Conservation (phyloP, 306 rosid species). For the Vachellia collinsii region DNA sequence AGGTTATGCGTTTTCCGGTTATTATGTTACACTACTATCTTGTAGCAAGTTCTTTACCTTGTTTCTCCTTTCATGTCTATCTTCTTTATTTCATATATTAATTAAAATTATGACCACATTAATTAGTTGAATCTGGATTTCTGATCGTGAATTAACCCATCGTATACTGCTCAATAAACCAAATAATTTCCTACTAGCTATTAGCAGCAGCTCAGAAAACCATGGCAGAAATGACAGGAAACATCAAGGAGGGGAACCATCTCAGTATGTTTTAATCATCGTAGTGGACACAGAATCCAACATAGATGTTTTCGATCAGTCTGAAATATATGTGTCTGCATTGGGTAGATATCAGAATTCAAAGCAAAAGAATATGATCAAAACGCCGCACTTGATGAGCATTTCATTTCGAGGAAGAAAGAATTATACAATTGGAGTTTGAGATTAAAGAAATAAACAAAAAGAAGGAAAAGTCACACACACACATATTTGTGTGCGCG, state of each 20-base stretch:
- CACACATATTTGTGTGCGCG: not conserved
- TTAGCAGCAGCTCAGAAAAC: not conserved
- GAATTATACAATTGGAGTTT: slow-evolving; percentile 2
- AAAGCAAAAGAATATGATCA: slow-evolving; percentile 8
- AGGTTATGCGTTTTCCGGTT: no score
- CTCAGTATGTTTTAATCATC: not conserved
- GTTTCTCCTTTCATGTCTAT: not conserved
- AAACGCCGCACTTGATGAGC: not conserved
- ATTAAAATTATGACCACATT: not conserved
- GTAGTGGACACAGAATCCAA: not conserved
- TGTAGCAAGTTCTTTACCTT: not conserved
- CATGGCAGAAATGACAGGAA: not conserved
- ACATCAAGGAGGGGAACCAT: not conserved
- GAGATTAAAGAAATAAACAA: slow-evolving; percentile 13
- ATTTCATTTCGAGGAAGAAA: not conserved
- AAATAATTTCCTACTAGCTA: not conserved
- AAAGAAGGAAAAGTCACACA: slow-evolving; percentile 3
- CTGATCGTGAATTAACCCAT: not conserved
- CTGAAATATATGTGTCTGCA: not conserved
- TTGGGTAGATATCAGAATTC: not conserved
- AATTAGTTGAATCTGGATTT: not conserved
- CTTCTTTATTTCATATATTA: not conserved
- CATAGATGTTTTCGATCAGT: not conserved
- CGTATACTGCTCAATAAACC: not conserved
- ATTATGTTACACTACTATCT: no score